phyloP scores from a whole-genome alignment of 306 rosid species.

The Casuarina cunninghamiana region DNA sequence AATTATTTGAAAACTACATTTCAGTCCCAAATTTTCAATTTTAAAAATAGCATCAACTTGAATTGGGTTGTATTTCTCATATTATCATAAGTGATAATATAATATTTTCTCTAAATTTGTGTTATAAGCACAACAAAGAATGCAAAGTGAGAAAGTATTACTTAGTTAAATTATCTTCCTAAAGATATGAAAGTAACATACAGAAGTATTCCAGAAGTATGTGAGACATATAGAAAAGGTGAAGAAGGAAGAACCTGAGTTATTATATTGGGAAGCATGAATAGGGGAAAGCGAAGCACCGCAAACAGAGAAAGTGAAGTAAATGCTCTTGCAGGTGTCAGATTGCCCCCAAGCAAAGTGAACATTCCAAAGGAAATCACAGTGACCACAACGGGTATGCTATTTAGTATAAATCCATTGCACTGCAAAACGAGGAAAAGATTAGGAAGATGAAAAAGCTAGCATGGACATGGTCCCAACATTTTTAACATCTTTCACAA shows the following conservation, averaged over 20 bases:
- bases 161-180: background rate
- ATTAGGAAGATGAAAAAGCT: conserved; percentile 21
- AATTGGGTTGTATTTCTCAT: background rate
- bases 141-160: background rate
- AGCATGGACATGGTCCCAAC: conserved; percentile 6
- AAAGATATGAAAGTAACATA: background rate
- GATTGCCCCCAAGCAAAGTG: conserved; percentile 88
- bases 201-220: background rate
- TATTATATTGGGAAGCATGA: conserved; percentile 95
- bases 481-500: conserved; percentile 9
- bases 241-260: conserved; percentile 66
- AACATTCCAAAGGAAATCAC: conserved; percentile 92
- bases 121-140: background rate
- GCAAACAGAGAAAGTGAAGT: conserved; percentile 93
- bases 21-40: too few relatives aligned
- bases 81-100: background rate
- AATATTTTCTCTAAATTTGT: background rate
- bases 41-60: too few relatives aligned
- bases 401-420: conserved; percentile 77
- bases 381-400: conserved; percentile 90
- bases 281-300: conserved; percentile 95
- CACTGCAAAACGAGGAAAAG: conserved; percentile 58
- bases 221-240: background rate
- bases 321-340: conserved; percentile 96
- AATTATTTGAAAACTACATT: too few relatives aligned